These are phyloP conservation scores for Trypanosoma platydactyli DNA, from an alignment of 208 protist species.

Conservation along the genomic window DNA sequence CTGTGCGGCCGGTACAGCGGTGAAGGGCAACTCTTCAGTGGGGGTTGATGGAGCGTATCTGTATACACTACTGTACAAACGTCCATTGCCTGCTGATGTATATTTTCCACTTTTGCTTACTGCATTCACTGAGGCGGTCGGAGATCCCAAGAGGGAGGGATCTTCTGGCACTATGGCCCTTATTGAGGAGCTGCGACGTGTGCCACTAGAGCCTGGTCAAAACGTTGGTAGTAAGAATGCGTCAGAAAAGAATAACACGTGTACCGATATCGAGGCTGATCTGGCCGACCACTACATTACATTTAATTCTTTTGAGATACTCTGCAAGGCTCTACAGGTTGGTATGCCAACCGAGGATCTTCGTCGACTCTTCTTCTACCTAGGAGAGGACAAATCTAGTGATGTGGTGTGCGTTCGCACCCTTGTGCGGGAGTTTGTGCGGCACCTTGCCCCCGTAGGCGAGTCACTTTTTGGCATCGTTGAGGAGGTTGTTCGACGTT, in stretches of 20 bases:
- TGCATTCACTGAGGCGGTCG: conserved; percentile 59
- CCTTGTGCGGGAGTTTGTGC: conserved; percentile 43
- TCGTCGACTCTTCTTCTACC: conserved; percentile 59
- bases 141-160: conserved; percentile 29
- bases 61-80: conserved; percentile 53
- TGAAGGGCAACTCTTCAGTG: not conserved
- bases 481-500: conserved; percentile 36
- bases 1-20: conserved; percentile 4
- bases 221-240: not conserved
- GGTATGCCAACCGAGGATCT: conserved; percentile 46
- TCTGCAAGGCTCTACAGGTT: conserved; percentile 44
- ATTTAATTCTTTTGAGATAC: conserved; percentile 47
- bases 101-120: conserved; percentile 69
- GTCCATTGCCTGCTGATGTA: conserved; percentile 43
- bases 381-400: conserved; percentile 33
- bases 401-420: conserved; percentile 38
- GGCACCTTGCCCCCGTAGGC: conserved; percentile 63
- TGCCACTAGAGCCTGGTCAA: conserved; percentile 19
- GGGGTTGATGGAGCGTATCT: conserved; percentile 42
- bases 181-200: conserved; percentile 28
- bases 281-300: conserved; percentile 27
- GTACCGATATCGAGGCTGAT: conserved; percentile 20
- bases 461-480: conserved; percentile 43
- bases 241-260: conserved; percentile 1
- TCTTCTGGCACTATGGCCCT: conserved; percentile 57